Evolutionary conservation across 768 basidiomycete species (phyloP).

Genomic region (Holtermanniella nyarrowii): DNA sequence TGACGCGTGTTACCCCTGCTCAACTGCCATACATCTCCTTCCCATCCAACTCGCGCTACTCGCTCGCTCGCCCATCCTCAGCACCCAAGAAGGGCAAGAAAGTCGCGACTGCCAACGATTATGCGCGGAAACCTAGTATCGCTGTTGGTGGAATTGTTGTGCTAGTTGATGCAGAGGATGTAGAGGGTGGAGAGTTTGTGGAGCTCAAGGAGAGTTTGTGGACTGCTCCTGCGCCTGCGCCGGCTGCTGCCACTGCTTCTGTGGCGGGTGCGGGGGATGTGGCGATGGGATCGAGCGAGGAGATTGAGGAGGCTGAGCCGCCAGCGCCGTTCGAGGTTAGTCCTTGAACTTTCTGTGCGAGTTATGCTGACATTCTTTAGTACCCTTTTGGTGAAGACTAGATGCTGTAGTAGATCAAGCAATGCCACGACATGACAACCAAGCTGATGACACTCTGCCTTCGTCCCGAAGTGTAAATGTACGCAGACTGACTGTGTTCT

Average conservation of each 20-base stretch:
- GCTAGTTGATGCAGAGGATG: conserved; percentile 60
- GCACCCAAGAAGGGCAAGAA: not conserved
- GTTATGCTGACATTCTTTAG: not conserved
- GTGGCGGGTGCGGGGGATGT: conserved; percentile 27
- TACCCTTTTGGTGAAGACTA: not conserved
- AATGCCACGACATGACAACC: not conserved
- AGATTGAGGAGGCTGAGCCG: conserved; percentile 58
- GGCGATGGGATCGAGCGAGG: conserved; percentile 3
- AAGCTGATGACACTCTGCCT: not conserved
- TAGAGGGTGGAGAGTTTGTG: conserved; percentile 61
- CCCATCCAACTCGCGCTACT: conserved; percentile 66
- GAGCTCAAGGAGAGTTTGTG: conserved; percentile 43
- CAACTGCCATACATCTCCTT: conserved; percentile 80
- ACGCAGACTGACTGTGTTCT: no score
- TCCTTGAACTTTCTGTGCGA: not conserved
- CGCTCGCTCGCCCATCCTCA: conserved; percentile 61
- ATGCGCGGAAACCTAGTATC: not conserved
- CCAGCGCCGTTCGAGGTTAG: conserved; percentile 78
- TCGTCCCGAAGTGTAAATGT: no score
- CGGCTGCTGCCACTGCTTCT: conserved; percentile 39
- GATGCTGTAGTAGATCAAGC: not conserved
- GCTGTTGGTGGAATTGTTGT: conserved; percentile 59
- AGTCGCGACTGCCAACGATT: not conserved
- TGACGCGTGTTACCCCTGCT: conserved; percentile 81
- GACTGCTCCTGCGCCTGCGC: conserved; percentile 15